Base-by-base conservation (phyloP, 352 stramenopile species). In the Plasmopara viticola region DNA sequence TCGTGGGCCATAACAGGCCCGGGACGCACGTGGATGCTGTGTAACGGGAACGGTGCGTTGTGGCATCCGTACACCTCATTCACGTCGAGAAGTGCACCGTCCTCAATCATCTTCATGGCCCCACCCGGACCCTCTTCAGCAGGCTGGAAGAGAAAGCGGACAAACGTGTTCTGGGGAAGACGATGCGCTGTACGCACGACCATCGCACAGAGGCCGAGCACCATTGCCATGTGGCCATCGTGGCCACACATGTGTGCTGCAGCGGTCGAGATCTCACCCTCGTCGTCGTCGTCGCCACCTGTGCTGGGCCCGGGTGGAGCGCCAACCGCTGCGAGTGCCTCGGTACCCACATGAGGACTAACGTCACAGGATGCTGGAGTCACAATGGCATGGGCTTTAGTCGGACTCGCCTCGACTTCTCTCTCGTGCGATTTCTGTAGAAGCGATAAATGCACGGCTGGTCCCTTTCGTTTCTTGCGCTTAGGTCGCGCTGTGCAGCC, bases 131-230 rank as follows among this genome's bases (percentile, higher is more conserved):
- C 88, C 56, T 96, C 94, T 60, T 98, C 95, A 0, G 95, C 94
- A n/a, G 95, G 95, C 67, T 98, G 95, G 62, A 98, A 98, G 31
- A 98, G 74, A 18, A 98, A 84, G 30, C 90, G 85, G 12, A 98
- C 79, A 37, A 87, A 86, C 1, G 82, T 83, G 42, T 86, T 64
- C 6, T 74, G 65, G 5, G 82, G 82, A 13, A 96, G 58, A 49
- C 78, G 57, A 49, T 94, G 81, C 2, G 84, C 66, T 29, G 78
- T 77, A 15, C 72, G 69, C 5, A 90, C 71, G 3, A 96, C 59
- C 45, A 96, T 55, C 13, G 77, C 79, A 8, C 84, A 80, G 18
- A 97, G 80, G n/a, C 91, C 94, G 12, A 98, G 61, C 1, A 98
- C 72, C 68, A 97, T 97, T 7, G 84, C 86, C 67, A 96, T 97